phyloP scores from a whole-genome alignment of 1,284 basidiomycete genomes.

The Malassezia sympodialis region DNA sequence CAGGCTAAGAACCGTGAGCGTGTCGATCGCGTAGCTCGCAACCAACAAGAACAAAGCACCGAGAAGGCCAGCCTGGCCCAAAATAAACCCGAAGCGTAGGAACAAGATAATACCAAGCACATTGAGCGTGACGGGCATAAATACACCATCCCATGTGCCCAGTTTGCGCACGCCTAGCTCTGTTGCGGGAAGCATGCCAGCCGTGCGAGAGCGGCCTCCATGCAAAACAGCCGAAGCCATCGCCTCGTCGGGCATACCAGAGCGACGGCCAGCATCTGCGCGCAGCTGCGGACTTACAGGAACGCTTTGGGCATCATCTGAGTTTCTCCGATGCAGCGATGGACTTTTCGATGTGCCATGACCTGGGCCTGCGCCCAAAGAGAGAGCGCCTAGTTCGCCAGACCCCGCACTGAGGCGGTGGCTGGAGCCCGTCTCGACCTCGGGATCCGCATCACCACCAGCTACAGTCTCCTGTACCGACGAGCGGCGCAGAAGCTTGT shows the following conservation, averaged over 20 bases:
- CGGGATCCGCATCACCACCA: neutral
- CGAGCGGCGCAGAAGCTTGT: conserved; percentile 31
- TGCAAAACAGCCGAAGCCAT: neutral
- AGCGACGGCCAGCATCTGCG: neutral
- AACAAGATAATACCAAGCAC: conserved; percentile 47
- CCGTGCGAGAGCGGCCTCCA: neutral
- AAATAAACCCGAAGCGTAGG: conserved; percentile 45
- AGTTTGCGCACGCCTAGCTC: conserved; percentile 32
- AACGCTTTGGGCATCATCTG: conserved; percentile 1
- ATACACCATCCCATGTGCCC: conserved; percentile 46
- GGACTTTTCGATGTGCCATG: neutral
- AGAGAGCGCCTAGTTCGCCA: neutral
- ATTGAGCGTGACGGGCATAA: conserved; percentile 46
- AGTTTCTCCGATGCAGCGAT: conserved; percentile 8
- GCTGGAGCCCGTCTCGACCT: conserved; percentile 1
- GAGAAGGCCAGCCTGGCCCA: conserved; percentile 43
- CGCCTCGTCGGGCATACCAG: conserved; percentile 16
- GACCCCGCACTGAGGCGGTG: neutral
- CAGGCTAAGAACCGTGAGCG: conserved; percentile 43
- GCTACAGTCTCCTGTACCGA: conserved; percentile 11
- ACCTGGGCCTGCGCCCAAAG: neutral
- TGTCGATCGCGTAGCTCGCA: conserved; percentile 41
- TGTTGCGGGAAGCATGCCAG: neutral
- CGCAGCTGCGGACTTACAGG: neutral
- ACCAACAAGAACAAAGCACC: conserved; percentile 37